These are phyloP conservation scores for Xylaria curta DNA, from an alignment of 495 filamentous ascomycete species.

Conservation along the genomic window DNA sequence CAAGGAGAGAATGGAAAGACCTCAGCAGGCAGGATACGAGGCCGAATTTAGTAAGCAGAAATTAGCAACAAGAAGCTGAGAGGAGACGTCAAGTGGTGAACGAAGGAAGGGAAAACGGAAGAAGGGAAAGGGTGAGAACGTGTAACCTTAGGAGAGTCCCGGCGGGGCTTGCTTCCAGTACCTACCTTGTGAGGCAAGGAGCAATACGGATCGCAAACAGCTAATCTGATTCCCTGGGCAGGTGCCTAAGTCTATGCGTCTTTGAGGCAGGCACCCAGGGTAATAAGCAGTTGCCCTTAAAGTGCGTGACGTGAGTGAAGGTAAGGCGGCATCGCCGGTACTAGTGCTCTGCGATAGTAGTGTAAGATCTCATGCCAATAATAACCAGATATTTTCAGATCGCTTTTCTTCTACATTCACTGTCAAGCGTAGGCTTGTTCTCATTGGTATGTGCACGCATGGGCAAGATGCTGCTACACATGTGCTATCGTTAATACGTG, in stretches of 20 bases:
- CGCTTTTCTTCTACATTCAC: neutral
- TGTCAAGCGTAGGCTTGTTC: neutral
- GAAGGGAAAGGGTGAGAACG: neutral
- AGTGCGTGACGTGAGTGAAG: neutral
- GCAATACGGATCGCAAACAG: neutral
- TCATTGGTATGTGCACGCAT: neutral
- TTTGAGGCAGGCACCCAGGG: slow-evolving; percentile 6
- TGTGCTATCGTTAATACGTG: neutral
- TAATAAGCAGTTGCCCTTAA: neutral
- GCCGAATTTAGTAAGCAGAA: neutral
- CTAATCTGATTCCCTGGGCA: neutral
- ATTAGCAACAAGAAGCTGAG: neutral
- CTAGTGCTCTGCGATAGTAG: neutral
- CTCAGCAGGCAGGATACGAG: neutral
- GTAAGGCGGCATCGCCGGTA: slow-evolving; percentile 10
- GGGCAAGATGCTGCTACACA: neutral
- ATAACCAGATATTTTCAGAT: neutral
- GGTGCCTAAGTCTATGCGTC: neutral
- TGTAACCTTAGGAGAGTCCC: neutral
- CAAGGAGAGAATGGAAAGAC: neutral
- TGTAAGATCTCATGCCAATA: slow-evolving; percentile 8
- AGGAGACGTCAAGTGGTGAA: neutral
- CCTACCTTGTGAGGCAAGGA: neutral
- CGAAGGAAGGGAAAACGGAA: neutral
- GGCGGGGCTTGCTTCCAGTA: neutral